Evolutionary conservation across 129 eudicot species (phyloP).

Genomic region (Centella asiatica): DNA sequence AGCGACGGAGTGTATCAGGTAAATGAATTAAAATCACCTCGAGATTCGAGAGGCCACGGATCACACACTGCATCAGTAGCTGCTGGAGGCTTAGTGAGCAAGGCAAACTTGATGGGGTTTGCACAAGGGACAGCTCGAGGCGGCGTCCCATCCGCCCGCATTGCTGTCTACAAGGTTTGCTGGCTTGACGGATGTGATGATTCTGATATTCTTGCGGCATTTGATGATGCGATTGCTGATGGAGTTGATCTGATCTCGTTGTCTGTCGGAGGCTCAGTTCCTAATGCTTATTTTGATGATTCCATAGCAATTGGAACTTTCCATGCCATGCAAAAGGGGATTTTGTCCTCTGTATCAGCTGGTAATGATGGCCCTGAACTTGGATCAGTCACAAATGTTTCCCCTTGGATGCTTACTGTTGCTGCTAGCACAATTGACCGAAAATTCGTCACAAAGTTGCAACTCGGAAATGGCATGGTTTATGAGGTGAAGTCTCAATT

Average conservation of each 20-base stretch:
- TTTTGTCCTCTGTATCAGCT: constrained; percentile 30
- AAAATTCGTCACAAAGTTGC: constrained; percentile 21
- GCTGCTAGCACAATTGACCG: constrained; percentile 47
- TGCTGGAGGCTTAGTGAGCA: too few species aligned
- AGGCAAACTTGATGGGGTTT: too few species aligned
- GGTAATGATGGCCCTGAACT: constrained; percentile 38
- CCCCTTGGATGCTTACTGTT: constrained; percentile 49
- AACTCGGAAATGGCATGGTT: constrained; percentile 20
- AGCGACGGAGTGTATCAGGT: too few species aligned
- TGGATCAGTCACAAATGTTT: constrained; percentile 13
- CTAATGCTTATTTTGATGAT: constrained; percentile 15
- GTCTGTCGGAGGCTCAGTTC: constrained; percentile 11
- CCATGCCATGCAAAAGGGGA: constrained; percentile 41
- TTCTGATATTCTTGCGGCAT: constrained; percentile 24
- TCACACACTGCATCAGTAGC: too few species aligned
- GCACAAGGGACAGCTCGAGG: too few species aligned
- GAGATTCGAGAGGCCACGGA: too few species aligned
- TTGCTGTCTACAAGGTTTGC: too few species aligned
- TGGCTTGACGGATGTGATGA: constrained; percentile 20
- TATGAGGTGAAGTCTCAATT: constrained; percentile 21
- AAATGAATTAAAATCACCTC: too few species aligned
- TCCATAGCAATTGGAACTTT: constrained; percentile 44
- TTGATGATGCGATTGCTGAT: constrained; percentile 36
- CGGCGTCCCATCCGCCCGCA: too few species aligned
- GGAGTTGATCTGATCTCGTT: constrained; percentile 28